Base-by-base conservation (phyloP, 331 rosid genomes). In the Rosa hybrid region DNA sequence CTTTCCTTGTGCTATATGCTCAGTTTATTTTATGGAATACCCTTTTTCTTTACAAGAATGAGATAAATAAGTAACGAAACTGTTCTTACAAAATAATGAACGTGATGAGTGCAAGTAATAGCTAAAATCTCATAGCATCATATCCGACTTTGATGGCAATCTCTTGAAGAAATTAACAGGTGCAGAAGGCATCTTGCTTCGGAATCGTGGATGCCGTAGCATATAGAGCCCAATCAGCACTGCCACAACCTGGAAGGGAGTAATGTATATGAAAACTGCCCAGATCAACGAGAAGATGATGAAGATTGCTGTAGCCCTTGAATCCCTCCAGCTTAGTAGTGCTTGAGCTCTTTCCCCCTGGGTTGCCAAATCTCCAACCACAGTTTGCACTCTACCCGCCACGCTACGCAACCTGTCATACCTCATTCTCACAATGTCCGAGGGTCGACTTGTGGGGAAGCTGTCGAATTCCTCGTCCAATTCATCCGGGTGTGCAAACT, bases 161-260 rank as follows among this genome's bases (percentile, higher is more conserved):
- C 99, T 87, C 92, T 92, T 96, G 95, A 96, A 96, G 89, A 96
- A 96, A 83, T 96, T 96, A 44, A 92, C 89, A 0, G 98, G 97
- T 5, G 90, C 97, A 1, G 98, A 92, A 30, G 97, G 99, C 91
- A 83, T 8, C 86, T 69, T 93, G 89, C 88, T 81, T 72, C 99
- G 81, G 83, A 96, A 90, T 34, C 95, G 86, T 38, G 99, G 99
- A 81, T 93, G 99, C 21, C 99, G 89, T 46, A 96, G 85, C 87
- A 87, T 12, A 82, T 86, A 96, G 45, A 96, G 81, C 5, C 97
- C 99, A 9, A 89, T 41, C 53, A 92, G 69, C 83, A 96, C 84
- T 23, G 98, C 99, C 44, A 93, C 83, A 8, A 96, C 68, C 78
- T 89, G 97, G 79, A 96, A 90, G n/a, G 99, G 98, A 69, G 95